phyloP scores from a whole-genome alignment of 1,284 basidiomycete genomes.

The Leccinum pachyderme region DNA sequence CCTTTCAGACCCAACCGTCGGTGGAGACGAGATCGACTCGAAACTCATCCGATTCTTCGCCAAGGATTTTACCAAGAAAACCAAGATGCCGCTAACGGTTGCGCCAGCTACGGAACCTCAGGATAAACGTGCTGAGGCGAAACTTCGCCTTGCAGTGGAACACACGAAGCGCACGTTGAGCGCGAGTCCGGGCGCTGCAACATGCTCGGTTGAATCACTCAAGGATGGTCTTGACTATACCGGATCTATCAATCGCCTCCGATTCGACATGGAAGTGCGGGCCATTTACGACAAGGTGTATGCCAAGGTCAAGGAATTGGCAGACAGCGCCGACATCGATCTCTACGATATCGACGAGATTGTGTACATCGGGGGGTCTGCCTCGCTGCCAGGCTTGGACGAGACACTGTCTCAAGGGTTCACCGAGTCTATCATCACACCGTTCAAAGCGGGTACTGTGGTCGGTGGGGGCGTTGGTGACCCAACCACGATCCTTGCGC shows the following conservation, averaged over 20 bases:
- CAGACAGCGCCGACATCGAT: conserved; percentile 67
- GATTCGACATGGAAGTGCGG: conserved; percentile 87
- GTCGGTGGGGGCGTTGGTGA: conserved; percentile 73
- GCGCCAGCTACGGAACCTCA: conserved; percentile 54
- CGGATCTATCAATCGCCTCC: conserved; percentile 88
- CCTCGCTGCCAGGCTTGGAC: conserved; percentile 83
- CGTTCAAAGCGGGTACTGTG: conserved; percentile 63
- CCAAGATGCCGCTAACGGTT: conserved; percentile 72
- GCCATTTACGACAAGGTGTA: conserved; percentile 74
- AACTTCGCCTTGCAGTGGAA: conserved; percentile 90
- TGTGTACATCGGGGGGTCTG: conserved; percentile 87
- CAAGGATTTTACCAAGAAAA: conserved; percentile 98
- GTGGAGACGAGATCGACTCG: conserved; percentile 73
- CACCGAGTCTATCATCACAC: conserved; percentile 62
- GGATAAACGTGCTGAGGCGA: conserved; percentile 89
- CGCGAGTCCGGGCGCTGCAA: conserved; percentile 85
- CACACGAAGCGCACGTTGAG: conserved; percentile 93
- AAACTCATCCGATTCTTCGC: conserved; percentile 90
- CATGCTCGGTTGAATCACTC: conserved; percentile 90
- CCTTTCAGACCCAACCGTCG: conserved; percentile 45
- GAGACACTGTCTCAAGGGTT: conserved; percentile 73
- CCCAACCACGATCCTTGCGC: conserved; percentile 86
- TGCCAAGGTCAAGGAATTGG: conserved; percentile 59
- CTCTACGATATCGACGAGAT: conserved; percentile 86
- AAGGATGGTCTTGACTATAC: conserved; percentile 95